Evolutionary conservation across 306 rosid species (phyloP).

Genomic region (Hippophae rhamnoides): DNA sequence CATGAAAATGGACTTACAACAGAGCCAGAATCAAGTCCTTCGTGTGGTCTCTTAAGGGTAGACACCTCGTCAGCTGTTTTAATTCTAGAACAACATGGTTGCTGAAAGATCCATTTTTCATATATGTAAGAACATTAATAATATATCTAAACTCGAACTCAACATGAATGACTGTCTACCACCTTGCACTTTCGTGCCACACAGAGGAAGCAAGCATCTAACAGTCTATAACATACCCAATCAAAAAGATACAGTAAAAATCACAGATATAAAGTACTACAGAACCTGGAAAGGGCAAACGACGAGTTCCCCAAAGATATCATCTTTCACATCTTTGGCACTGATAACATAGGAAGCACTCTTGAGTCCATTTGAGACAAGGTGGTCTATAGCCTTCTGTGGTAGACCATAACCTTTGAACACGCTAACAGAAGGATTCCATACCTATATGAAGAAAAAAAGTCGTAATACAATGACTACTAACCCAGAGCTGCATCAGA

Average conservation of each 20-base stretch:
- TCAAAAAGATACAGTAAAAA: background rate
- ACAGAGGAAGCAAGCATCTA: background rate
- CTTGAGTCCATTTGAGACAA: slow-evolving; percentile 58
- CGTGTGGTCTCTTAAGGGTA: slow-evolving; percentile 26
- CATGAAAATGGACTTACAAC: slow-evolving; percentile 30
- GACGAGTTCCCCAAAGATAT: slow-evolving; percentile 47
- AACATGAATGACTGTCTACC: too few species aligned
- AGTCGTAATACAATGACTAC: background rate
- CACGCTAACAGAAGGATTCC: slow-evolving; percentile 39
- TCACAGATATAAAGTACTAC: background rate
- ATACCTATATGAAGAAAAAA: slow-evolving; percentile 31
- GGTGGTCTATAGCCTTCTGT: slow-evolving; percentile 47
- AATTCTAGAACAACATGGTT: slow-evolving; percentile 37
- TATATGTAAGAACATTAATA: background rate
- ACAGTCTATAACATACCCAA: background rate
- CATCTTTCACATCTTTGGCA: slow-evolving; percentile 42
- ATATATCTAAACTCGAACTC: background rate
- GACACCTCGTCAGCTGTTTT: slow-evolving; percentile 18
- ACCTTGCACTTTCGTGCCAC: background rate
- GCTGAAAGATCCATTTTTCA: slow-evolving; percentile 32
- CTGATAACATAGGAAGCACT: slow-evolving; percentile 52
- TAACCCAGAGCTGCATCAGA: background rate
- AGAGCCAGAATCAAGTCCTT: slow-evolving; percentile 12
- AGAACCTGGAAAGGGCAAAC: slow-evolving; percentile 67
- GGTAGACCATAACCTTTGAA: slow-evolving; percentile 61